phyloP scores from a whole-genome alignment of 495 filamentous ascomycete species.

The Chaetomium fimeti region DNA sequence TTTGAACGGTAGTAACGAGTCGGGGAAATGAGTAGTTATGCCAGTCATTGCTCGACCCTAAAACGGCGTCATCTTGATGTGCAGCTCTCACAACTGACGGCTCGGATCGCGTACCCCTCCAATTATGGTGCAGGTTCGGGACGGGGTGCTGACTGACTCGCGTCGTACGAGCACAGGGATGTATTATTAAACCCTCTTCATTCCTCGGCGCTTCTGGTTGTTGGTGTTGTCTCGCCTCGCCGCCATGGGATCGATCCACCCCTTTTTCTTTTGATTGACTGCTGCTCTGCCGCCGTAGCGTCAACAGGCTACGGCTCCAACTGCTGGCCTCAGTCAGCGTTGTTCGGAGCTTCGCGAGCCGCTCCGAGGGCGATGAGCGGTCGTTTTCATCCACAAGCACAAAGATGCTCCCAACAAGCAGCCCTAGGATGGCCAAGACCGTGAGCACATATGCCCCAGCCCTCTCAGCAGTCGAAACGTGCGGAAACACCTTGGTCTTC shows the following conservation, averaged over 20 bases:
- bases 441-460: conserved; percentile 64
- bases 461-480: conserved; percentile 53
- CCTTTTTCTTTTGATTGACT: conserved; percentile 3
- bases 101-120: not conserved
- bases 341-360: conserved; percentile 4
- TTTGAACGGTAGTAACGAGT: too few relatives aligned
- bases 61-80: too few relatives aligned
- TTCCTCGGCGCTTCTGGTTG: not conserved
- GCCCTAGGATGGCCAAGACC: conserved; percentile 38
- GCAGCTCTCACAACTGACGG: not conserved
- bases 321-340: conserved; percentile 10
- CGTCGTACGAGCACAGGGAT: not conserved
- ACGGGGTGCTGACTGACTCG: not conserved
- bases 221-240: not conserved
- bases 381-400: conserved; percentile 39
- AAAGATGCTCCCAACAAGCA: conserved; percentile 38
- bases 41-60: not conserved
- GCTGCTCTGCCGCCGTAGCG: not conserved
- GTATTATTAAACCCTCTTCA: conserved; percentile 12
- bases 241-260: conserved; percentile 16
- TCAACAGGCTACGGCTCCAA: not conserved
- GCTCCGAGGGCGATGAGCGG: conserved; percentile 10
- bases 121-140: not conserved
- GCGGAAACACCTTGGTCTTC: conserved; percentile 24
- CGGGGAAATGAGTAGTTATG: not conserved